Evolutionary conservation across 306 rosid genomes (phyloP), one percentile per base, ranked within the genome.

Genomic region (Acacia acuminata): DNA sequence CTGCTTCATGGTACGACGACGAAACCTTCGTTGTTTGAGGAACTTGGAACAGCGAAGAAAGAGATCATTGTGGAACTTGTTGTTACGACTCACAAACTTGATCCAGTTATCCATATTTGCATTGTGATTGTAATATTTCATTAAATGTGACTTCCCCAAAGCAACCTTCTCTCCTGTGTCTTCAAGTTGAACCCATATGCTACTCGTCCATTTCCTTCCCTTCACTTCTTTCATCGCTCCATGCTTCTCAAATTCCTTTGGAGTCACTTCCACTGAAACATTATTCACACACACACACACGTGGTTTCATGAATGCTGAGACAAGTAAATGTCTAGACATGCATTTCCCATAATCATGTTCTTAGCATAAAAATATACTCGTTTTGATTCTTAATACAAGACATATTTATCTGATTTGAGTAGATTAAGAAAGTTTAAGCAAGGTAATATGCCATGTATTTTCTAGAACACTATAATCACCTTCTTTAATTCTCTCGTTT

Each of bases 231-330:
- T 60, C 6, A 61, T 61, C 8, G 38, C 51, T 7, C 78, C 76
- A 79, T 90, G 93, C 55, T 80, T 88, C 87, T 88, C 90, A 64
- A 87, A 90, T 6, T 58, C 86, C 10, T 73, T 77, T 0, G 82
- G 90, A 11, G 90, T 82, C 48, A 88, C 14, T 61, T 25, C 56
- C 56, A 30, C 91, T 88, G 79, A n/a, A n/a, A 56, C 7, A 1
- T 80, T 48, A 48, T 48, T 48, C 4, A 47, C 15, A 22, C 3
- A 10, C 25, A 10, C 25, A 58, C 25, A 16, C 1, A 53, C n/a
- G 61, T 53, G 61, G 20, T 53, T 19, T 2, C 61, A n/a, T 58
- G 27, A 58, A 60, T 60, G 66, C 16, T n/a, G 66, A 63, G 38
- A 25, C 3, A 63, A 15, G 20, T 15, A 14, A 30, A 64, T 6